Base-by-base conservation (phyloP, 2,329 filamentous ascomycete species). In the Aspergillus niger region DNA sequence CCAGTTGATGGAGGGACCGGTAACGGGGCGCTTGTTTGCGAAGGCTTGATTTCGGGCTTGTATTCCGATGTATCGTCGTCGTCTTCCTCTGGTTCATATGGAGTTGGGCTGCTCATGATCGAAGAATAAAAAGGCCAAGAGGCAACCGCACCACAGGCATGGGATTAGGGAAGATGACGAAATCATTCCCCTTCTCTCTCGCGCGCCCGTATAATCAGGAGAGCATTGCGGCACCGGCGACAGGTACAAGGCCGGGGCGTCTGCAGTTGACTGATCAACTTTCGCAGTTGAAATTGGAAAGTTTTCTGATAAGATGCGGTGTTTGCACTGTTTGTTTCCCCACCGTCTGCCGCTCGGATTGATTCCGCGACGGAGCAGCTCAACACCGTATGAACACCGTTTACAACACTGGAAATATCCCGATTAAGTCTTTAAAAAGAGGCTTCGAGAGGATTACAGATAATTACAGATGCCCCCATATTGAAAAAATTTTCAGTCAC, bases 71-170 rank as follows among this genome's bases (percentile, higher is more conserved):
- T 62, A 54, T 72, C 68, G 65, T 71, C 69, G 60, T 70, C 69
- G 65, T 75, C 71, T 57, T 73, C 32, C 10, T 36, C 72, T 52
- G 70, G 70, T 57, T 72, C 68, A 64, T 74, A 74, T 58, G 64
- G 62, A 57, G 68, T 70, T 60, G 72, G 68, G 63, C 68, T 75
- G 74, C 74, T 77, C 76, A 78, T 78, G 55, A 64, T 75, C 60
- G 67, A 63, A 63, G 73, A 68, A 91, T 90, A 57, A 82, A 72
- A n/a, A 81, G 62, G 49, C 78, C 67, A 52, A 79, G 76, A 67
- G 82, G 63, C 38, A 58, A 60, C 62, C 63, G 62, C 67, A 66
- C 68, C 66, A 62, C 48, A 63, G 56, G 60, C 69, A 68, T 69
- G 58, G 65, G 63, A 53, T 60, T 39, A 28, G 49, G 56, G 43